A percentile compares a stretch with the other conserved stretches of the same genome.
phyloP scores from a whole-genome alignment of 768 basidiomycete genomes.

The Paxillus involutus region DNA sequence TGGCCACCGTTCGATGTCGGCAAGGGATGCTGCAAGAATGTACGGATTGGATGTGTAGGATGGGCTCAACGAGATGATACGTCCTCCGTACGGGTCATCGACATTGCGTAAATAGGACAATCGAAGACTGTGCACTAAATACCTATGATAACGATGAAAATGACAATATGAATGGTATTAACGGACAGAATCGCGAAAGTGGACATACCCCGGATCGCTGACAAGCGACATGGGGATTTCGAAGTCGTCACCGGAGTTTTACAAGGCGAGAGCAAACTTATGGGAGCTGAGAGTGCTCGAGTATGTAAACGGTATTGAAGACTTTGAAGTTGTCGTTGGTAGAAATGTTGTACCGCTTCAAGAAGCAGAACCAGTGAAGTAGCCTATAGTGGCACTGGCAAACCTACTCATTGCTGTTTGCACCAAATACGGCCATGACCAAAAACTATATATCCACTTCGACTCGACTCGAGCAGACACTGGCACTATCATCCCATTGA shows the following conservation, averaged over 20 bases:
- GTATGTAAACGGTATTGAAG: no score
- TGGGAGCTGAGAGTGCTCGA: no score
- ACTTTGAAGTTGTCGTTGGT: no score
- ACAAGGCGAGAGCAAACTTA: no score
- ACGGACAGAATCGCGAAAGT: neutral
- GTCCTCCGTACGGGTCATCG: slow-evolving; percentile 81
- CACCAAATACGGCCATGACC: no score
- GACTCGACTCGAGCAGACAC: no score
- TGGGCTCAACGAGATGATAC: slow-evolving; percentile 79
- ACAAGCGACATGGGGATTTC: slow-evolving; percentile 53
- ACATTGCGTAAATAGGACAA: slow-evolving; percentile 86
- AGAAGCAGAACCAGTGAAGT: no score
- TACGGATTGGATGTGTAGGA: slow-evolving; percentile 81
- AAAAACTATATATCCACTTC: no score
- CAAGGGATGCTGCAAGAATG: slow-evolving; percentile 74
- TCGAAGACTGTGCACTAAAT: slow-evolving; percentile 82
- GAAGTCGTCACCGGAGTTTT: neutral
- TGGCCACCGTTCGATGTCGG: slow-evolving; percentile 81
- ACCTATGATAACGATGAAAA: slow-evolving; percentile 35
- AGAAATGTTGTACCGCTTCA: no score
- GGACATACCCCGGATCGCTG: slow-evolving; percentile 58
- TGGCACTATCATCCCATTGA: no score
- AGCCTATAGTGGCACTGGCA: no score
- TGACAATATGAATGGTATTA: neutral
- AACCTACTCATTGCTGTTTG: no score